Percentiles rank a stretch among this genome's conserved stretches.
Conservation (phyloP, 331 rosid species). For the Rhamnella rubrinervis region DNA sequence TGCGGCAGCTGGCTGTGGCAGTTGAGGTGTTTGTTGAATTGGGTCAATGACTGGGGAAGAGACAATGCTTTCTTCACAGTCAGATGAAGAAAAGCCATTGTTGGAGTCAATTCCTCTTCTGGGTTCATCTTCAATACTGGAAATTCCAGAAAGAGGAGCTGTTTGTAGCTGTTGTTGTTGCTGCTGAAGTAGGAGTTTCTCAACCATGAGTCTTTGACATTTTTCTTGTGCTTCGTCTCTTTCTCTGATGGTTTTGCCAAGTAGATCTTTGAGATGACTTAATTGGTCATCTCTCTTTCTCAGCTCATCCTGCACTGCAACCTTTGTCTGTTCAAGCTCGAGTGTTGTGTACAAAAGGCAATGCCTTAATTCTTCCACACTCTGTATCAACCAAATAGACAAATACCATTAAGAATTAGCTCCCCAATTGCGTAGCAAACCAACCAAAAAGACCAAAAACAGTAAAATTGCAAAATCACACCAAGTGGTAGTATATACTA, state of each 20-base stretch:
- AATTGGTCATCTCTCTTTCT: constrained; percentile 81
- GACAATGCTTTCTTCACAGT: constrained; percentile 98
- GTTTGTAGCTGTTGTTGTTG: constrained; percentile 31
- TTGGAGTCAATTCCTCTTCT: constrained; percentile 73
- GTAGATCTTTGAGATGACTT: constrained; percentile 54
- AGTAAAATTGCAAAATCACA: background rate
- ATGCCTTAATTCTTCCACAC: constrained; percentile 75
- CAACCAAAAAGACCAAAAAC: background rate
- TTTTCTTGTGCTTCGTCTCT: constrained; percentile 87
- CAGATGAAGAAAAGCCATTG: constrained; percentile 80
- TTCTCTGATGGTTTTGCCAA: constrained; percentile 59
- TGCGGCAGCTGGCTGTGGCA: background rate
- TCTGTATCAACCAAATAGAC: constrained; percentile 38
- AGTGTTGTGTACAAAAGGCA: constrained; percentile 59
- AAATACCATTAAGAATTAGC: background rate
- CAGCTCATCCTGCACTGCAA: constrained; percentile 73
- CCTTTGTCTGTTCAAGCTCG: constrained; percentile 84
- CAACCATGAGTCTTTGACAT: constrained; percentile 56
- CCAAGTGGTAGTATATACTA: background rate
- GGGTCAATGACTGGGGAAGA: constrained; percentile 80
- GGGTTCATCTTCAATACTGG: constrained; percentile 94
- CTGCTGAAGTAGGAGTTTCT: constrained; percentile 59
- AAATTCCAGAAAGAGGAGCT: constrained; percentile 80
- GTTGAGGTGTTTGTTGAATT: constrained; percentile 42
- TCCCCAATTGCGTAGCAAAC: constrained; percentile 5